phyloP scores from a whole-genome alignment of 441 rosid species.

The Erysimum pusillum region DNA sequence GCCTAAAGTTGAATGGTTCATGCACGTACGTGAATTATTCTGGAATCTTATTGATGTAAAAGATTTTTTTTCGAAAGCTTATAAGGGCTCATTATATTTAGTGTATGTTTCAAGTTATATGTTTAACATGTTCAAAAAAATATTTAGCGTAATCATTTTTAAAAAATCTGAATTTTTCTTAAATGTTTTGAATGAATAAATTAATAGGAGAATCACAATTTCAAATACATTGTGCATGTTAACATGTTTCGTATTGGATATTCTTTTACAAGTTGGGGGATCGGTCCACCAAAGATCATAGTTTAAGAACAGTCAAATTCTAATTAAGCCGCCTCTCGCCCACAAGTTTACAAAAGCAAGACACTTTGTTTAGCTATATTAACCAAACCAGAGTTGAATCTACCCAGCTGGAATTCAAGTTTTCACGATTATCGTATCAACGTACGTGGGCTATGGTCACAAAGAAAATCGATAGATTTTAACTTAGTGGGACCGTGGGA shows the following conservation, averaged over 20 bases:
- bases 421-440: not conserved
- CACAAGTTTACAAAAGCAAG: not conserved
- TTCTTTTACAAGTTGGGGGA: too few relatives aligned
- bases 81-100: too few relatives aligned
- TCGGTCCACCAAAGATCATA: not conserved
- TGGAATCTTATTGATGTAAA: not conserved
- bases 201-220: too few relatives aligned
- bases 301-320: not conserved
- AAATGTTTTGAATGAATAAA: too few relatives aligned
- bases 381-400: constrained; percentile 3
- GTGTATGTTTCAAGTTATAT: too few relatives aligned
- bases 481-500: not conserved
- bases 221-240: too few relatives aligned
- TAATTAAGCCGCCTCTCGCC: not conserved
- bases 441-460: not conserved
- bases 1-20: constrained; percentile 3
- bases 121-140: too few relatives aligned
- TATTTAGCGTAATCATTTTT: too few relatives aligned
- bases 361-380: too few relatives aligned
- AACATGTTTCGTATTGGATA: too few relatives aligned
- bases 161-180: too few relatives aligned
- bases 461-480: too few relatives aligned
- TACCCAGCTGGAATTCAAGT: not conserved
- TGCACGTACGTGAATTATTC: not conserved
- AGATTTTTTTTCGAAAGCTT: not conserved